Conservation (phyloP, 148 eudicot genomes). For the Rhododendron simsii region DNA sequence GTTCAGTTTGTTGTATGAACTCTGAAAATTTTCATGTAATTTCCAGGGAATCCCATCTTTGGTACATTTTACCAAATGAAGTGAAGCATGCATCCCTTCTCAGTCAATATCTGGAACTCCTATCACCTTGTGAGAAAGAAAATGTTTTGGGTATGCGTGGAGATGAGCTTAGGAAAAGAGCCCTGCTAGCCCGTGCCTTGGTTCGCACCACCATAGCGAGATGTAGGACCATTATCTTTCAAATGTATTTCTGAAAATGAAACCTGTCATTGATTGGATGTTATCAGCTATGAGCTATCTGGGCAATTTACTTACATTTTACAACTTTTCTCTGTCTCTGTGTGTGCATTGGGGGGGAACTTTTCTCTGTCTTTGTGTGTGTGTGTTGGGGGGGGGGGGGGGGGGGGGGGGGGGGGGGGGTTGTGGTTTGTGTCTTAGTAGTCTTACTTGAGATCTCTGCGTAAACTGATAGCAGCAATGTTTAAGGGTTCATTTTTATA, state of each 20-base stretch:
- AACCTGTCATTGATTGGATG: not conserved
- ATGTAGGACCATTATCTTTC: constrained; percentile 41
- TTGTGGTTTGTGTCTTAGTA: too few species aligned
- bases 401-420: too few species aligned
- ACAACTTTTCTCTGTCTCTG: not conserved
- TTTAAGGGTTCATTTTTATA: not conserved
- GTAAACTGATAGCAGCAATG: not conserved
- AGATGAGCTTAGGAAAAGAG: constrained; percentile 53
- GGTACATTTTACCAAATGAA: constrained; percentile 76
- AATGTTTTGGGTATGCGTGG: constrained; percentile 44
- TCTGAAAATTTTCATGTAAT: not conserved
- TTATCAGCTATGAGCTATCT: not conserved
- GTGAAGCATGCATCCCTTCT: constrained; percentile 49
- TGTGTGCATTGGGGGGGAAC: too few species aligned
- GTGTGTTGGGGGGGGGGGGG: too few species aligned
- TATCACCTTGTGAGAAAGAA: constrained; percentile 66
- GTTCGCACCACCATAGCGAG: constrained; percentile 91
- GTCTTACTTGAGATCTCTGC: not conserved
- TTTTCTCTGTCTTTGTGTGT: too few species aligned
- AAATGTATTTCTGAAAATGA: not conserved
- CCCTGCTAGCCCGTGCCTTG: constrained; percentile 70
- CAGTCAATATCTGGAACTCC: constrained; percentile 52
- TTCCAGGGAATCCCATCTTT: constrained; percentile 79
- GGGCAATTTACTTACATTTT: not conserved
- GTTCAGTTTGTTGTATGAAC: not conserved